Conservation (phyloP, 495 filamentous ascomycete species). For the Aspergillus ellipticus region DNA sequence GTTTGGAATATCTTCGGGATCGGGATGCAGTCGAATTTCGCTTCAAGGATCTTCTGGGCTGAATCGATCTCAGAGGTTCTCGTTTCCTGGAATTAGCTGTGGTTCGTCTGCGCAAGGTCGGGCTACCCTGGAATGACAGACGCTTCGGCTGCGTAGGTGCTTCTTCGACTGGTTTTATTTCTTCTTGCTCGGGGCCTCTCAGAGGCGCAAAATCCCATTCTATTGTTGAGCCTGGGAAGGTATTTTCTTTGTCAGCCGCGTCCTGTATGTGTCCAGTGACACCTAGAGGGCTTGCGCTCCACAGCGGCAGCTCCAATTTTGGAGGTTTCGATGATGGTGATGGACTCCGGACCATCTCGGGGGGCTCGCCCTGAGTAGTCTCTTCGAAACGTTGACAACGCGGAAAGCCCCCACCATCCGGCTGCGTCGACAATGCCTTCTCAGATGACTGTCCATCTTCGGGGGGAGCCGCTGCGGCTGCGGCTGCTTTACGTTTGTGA, state of each 20-base stretch:
- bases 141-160: constrained; percentile 28
- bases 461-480: constrained; percentile 5
- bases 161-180: constrained; percentile 20
- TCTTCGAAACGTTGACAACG: constrained; percentile 28
- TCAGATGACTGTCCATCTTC: constrained; percentile 26
- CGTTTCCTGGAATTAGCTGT: constrained; percentile 31
- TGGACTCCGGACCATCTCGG: constrained; percentile 1
- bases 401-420: constrained; percentile 23
- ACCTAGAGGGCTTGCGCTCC: constrained; percentile 29
- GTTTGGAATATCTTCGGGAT: constrained; percentile 40
- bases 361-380: constrained; percentile 18
- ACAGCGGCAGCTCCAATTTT: constrained; percentile 37
- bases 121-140: constrained; percentile 29
- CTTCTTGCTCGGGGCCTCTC: constrained; percentile 22
- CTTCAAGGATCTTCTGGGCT: constrained; percentile 39
- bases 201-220: constrained; percentile 29
- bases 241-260: constrained; percentile 20
- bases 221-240: constrained; percentile 29
- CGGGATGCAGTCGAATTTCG: constrained; percentile 39
- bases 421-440: constrained; percentile 23
- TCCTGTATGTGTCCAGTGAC: constrained; percentile 19
- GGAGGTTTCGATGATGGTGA: constrained; percentile 30
- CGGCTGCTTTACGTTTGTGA: constrained; percentile 26
- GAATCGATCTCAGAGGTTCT: constrained; percentile 38
- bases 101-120: constrained; percentile 28